Evolutionary conservation across 352 stramenopile genomes (phyloP), one percentile per base, ranked within the genome.

Genomic region (Blastocystis sp.): DNA sequence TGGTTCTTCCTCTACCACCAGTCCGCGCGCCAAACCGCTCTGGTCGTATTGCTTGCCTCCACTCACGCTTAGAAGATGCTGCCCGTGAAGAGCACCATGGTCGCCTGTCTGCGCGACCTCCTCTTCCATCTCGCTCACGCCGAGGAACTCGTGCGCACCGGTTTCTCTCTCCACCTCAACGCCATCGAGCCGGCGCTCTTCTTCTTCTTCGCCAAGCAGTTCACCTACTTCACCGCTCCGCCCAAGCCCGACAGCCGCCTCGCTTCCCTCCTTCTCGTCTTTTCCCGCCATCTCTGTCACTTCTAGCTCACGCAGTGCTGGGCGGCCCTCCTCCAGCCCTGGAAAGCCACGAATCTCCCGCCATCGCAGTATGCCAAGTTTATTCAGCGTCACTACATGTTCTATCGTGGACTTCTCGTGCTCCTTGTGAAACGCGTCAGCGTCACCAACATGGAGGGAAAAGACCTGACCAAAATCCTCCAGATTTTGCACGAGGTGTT

Each of bases 141-240:
- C 34, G 14, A 67, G 28, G 21, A 45, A 52, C 34, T 40, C 14
- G n/a, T 70, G 7, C 40, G n/a, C 48, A 56, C 38, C 11, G 74
- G 74, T 43, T 52, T 48, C 28, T 67, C 45, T 21, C 53, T 41
- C 21, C 21, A 41, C 19, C 56, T 52, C 48, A 48, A 2, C 40
- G 52, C n/a, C 4, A 28, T 84, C 52, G 40, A 62, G 21, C 19
- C 48, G 19, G n/a, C 21, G 0, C 56, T 84, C 23, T 84, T 84
- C 40, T 67, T 48, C 56, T 84, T 84, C 74, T 70, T 84, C 45
- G 74, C 74, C 0, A 67, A 48, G n/a, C 56, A 84, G 28, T 84
- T 84, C 60, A 53, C 74, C 23, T 62, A 41, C 11, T 67, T n/a
- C n/a, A 14, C 48, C 45, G 43, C 21, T 41, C 71, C 41, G 19